Evolutionary conservation across 352 stramenopile genomes (phyloP), one percentile per base, ranked within the genome.

Genomic region (Globisporangium ultimum): DNA sequence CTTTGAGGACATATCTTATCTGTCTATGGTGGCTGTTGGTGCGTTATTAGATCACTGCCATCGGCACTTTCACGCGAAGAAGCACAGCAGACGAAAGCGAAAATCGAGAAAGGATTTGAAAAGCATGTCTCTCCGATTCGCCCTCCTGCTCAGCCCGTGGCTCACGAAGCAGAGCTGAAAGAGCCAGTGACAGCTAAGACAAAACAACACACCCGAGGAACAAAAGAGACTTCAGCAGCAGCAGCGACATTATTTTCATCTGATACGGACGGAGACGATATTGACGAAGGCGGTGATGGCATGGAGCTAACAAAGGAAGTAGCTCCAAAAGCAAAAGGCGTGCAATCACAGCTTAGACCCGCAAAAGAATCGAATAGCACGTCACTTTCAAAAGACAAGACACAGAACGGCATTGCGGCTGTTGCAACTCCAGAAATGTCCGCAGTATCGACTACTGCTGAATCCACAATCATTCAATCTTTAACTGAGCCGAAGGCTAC

Each of bases 101-200:
- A 53, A 24, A 80, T 84, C 49, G 67, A 80, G 48, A 73, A 68
- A 28, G 70, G 70, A 2, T 66, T 69, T 58, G 63, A 78, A 53
- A 58, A 63, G 38, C 45, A 56, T 61, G 12, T 28, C 3, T n/a
- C 52, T 3, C 40, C 21, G 0, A 1, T 40, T 32, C 17, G 17
- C 7, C 22, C 34, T 40, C 18, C 9, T 21, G 24, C 40, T n/a
- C 24, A 15, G 5, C 22, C 36, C 2, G 14, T 9, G 8, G 36
- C 24, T 21, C 3, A 22, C 17, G 11, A 38, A 32, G 28, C 28
- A 36, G 28, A 36, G 28, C 28, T 6, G 18, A 38, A 41, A 24
- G n/a, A 49, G 7, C 20, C 21, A 21, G 21, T 10, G 3, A 13
- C 59, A 54, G 32, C 1, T 24, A 34, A 34, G 46, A 13, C 24